Evolutionary conservation across 1,284 basidiomycete genomes (phyloP).

Genomic region (Trichosporon faecale): DNA sequence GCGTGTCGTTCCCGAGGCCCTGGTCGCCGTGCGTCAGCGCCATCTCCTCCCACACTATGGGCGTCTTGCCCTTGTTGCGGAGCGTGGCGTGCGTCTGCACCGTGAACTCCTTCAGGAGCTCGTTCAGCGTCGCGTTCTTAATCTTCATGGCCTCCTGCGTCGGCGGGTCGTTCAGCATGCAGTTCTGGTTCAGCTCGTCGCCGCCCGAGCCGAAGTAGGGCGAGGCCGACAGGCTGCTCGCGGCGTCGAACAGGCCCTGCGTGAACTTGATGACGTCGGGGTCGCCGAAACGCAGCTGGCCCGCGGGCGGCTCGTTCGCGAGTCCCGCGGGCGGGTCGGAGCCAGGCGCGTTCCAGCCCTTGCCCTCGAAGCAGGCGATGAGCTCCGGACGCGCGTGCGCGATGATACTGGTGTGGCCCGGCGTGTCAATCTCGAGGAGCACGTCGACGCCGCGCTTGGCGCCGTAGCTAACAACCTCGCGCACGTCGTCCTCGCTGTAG

Average conservation of each 20-base stretch:
- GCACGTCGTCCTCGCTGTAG: conserved; percentile 64
- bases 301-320: conserved; percentile 66
- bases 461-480: conserved; percentile 67
- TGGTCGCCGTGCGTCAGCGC: conserved; percentile 62
- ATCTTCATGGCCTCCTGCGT: conserved; percentile 59
- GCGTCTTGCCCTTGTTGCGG: conserved; percentile 56
- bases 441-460: conserved; percentile 77
- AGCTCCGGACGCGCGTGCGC: conserved; percentile 65
- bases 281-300: conserved; percentile 70
- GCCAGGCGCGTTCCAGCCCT: conserved; percentile 57
- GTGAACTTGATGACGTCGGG: conserved; percentile 55
- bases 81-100: conserved; percentile 58
- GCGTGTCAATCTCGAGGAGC: conserved; percentile 71
- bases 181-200: conserved; percentile 72
- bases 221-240: conserved; percentile 37
- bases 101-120: conserved; percentile 65
- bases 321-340: background rate
- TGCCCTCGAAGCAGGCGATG: conserved; percentile 65
- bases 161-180: conserved; percentile 62
- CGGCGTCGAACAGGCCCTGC: conserved; percentile 53
- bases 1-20: conserved; percentile 62
- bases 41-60: conserved; percentile 67
- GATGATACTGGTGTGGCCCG: conserved; percentile 64
- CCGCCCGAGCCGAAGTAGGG: conserved; percentile 73
- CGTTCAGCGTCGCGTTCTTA: conserved; percentile 59